Percentiles rank a stretch among this genome's conserved stretches.
Evolutionary conservation across 192 early-diverging fungal species (phyloP).

Genomic region (Umbelopsis sp.): DNA sequence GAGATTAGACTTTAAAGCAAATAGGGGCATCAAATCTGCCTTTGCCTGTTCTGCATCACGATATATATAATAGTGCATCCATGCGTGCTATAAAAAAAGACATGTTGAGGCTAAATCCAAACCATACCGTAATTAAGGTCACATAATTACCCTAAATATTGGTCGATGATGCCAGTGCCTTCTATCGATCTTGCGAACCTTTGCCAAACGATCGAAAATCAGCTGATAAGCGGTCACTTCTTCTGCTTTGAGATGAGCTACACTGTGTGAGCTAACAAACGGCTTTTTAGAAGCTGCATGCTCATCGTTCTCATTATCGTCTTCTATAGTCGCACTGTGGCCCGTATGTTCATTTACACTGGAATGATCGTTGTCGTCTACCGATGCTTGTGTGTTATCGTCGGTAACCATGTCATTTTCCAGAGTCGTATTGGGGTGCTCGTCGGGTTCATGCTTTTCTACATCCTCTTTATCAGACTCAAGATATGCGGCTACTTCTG

Average conservation of each 20-base stretch:
- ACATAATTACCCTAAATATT: constrained; percentile 57
- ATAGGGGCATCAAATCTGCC: constrained; percentile 56
- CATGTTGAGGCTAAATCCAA: background rate
- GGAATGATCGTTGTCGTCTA: background rate
- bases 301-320: background rate
- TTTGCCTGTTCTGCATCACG: constrained; percentile 63
- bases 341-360: background rate
- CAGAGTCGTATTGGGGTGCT: background rate
- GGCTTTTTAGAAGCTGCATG: background rate
- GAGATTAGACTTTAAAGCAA: constrained; percentile 58
- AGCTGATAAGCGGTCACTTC: constrained; percentile 48
- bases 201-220: constrained; percentile 48
- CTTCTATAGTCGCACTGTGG: background rate
- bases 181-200: constrained; percentile 64
- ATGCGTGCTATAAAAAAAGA: constrained; percentile 54
- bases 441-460: constrained; percentile 17
- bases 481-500: constrained; percentile 26
- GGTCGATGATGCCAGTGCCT: constrained; percentile 74
- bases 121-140: background rate
- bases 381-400: background rate
- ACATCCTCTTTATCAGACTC: constrained; percentile 12
- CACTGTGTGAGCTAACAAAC: background rate
- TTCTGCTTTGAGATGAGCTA: constrained; percentile 23
- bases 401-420: background rate
- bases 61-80: constrained; percentile 62